Conservation (phyloP, 2,329 filamentous ascomycete species). For the Fusarium denticulatum region DNA sequence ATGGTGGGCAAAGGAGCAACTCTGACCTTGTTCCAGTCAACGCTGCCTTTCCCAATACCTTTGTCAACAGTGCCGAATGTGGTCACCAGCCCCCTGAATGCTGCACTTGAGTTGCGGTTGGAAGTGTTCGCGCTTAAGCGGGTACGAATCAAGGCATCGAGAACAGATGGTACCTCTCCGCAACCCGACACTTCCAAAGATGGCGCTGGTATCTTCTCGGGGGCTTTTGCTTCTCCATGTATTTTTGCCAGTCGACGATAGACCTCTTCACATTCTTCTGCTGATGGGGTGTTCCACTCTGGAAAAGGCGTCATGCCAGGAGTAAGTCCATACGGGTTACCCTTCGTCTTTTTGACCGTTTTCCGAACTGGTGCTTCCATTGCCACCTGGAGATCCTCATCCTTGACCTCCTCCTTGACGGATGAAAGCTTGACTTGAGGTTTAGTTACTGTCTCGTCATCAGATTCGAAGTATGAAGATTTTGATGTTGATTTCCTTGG, state of each 20-base stretch:
- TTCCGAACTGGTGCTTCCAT: constrained; percentile 25
- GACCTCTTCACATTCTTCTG: constrained; percentile 36
- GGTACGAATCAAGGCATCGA: constrained; percentile 42
- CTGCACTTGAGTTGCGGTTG: constrained; percentile 41
- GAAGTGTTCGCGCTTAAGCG: constrained; percentile 43
- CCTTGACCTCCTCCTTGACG: constrained; percentile 28
- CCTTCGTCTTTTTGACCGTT: constrained; percentile 37
- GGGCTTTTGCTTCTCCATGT: constrained; percentile 40
- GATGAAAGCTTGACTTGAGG: neutral
- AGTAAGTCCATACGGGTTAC: constrained; percentile 42
- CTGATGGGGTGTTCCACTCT: constrained; percentile 38
- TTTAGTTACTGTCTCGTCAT: constrained; percentile 20
- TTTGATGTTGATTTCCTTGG: constrained; percentile 18
- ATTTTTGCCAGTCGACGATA: constrained; percentile 35
- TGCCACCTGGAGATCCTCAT: neutral
- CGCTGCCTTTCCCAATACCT: constrained; percentile 42
- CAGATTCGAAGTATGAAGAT: constrained; percentile 37
- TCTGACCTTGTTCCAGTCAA: constrained; percentile 43
- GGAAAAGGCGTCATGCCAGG: constrained; percentile 43
- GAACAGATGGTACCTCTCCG: constrained; percentile 41
- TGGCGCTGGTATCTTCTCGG: constrained; percentile 42
- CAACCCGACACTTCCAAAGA: constrained; percentile 43
- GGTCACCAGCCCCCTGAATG: constrained; percentile 40
- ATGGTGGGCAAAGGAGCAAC: constrained; percentile 58
- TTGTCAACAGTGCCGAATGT: constrained; percentile 39